phyloP scores from a whole-genome alignment of 139 green algal species.

The Dunaliella primolecta region DNA sequence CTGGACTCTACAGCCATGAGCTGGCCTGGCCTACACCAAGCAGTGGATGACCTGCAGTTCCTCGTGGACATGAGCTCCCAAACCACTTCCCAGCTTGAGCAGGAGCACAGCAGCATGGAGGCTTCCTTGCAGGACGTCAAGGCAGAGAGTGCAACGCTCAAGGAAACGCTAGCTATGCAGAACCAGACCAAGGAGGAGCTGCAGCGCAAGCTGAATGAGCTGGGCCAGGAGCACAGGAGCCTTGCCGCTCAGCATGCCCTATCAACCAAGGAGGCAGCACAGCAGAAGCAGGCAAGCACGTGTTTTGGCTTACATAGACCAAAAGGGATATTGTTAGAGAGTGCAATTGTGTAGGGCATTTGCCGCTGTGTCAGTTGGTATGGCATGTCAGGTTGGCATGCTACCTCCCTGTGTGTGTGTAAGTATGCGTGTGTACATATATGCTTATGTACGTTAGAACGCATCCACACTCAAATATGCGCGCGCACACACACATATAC shows the following conservation, averaged over 20 bases:
- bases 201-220: slow-evolving; percentile 7
- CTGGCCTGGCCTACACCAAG: slow-evolving; percentile 43
- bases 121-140: slow-evolving; percentile 4
- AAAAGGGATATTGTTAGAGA: no score
- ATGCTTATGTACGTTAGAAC: not conserved
- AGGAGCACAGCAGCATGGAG: slow-evolving; percentile 7
- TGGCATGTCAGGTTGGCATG: no score
- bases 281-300: slow-evolving; percentile 17
- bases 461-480: no score
- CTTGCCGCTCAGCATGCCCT: slow-evolving; percentile 18
- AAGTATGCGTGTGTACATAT: not conserved
- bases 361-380: not conserved
- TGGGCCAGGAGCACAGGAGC: slow-evolving; percentile 4
- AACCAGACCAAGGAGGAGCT: slow-evolving; percentile 18
- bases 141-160: slow-evolving; percentile 12
- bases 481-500: not conserved
- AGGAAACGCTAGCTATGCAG: slow-evolving; percentile 18
- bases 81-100: slow-evolving; percentile 21
- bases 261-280: slow-evolving; percentile 7
- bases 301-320: not conserved
- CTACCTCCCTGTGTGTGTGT: slow-evolving; percentile 3
- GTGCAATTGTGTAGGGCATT: not conserved
- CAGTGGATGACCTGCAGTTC: slow-evolving; percentile 39
- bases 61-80: slow-evolving; percentile 29
- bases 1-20: slow-evolving; percentile 37